Base-by-base conservation (phyloP, 2,329 filamentous ascomycete species). In the Monosporascus sp. region DNA sequence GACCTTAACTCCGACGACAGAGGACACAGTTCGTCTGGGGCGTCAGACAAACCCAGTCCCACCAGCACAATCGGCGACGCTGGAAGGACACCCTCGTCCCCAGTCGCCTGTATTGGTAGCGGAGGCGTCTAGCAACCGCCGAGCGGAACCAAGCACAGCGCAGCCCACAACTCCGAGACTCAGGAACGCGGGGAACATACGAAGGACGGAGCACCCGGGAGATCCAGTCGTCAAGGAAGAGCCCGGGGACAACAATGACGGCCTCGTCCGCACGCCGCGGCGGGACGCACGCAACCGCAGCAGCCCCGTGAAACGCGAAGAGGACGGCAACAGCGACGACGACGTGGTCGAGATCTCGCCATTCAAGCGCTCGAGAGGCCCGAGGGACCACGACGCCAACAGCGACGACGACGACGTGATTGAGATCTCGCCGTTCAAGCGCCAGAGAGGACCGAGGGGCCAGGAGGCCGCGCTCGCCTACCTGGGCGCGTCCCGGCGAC, bases 311-410 rank as follows among this genome's bases (percentile, higher is more conserved):
- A 24, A 31, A 16, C n/a, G 20, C 41, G 46, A 48, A 20, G 16
- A 19, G 37, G 48, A 51, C 9, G 50, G 48, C 17, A 19, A 35
- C 5, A 49, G 52, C 31, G 53, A 49, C 27, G 51, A 54, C 19
- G 55, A 58, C 46, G 49, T 27, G 19, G 26, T 56, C 27, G 52
- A 51, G 38, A 43, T 52, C 7, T 57, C 57, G 14, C 55, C 55
- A 8, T 50, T 50, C 35, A 55, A 55, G 22, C 52, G 26, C 4
- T 45, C 38, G 5, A 41, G 31, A 9, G 22, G 50, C 50, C 49
- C 51, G 20, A 1, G 27, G n/a, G 19, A 3, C 19, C 47, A 37
- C 2, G 43, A 37, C 20, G 26, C 19, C 8, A n/a, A n/a, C n/a
- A n/a, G n/a, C n/a, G n/a, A n/a, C n/a, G n/a, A n/a, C n/a, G n/a